phyloP scores from a whole-genome alignment of 306 rosid species.

The Citrullus amarus region DNA sequence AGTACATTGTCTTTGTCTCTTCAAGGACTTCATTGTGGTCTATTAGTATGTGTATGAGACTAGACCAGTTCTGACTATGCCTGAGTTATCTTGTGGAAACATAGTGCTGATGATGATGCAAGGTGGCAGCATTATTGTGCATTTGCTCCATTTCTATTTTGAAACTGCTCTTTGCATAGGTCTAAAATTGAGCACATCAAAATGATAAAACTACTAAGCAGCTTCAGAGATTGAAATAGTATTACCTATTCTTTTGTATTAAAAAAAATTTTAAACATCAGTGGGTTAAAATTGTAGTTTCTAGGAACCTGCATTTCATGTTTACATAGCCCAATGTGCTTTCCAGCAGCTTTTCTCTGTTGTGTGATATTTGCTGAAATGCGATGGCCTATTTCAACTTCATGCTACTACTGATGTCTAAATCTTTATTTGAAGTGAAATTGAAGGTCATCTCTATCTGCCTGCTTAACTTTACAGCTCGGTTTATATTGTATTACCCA shows the following conservation, averaged over 20 bases:
- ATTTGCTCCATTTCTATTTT: neutral
- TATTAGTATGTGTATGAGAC: neutral
- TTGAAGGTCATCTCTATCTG: conserved; percentile 1
- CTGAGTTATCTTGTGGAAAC: neutral
- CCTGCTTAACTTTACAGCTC: conserved; percentile 1
- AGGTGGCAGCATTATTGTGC: neutral
- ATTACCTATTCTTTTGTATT: neutral
- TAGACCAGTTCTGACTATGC: neutral
- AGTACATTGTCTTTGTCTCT: conserved; percentile 10
- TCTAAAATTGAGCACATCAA: neutral
- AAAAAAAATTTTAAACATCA: neutral
- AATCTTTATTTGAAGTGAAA: neutral
- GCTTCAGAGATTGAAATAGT: neutral
- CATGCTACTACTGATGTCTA: neutral
- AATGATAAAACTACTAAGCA: neutral
- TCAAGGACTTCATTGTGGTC: conserved; percentile 12
- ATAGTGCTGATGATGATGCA: neutral
- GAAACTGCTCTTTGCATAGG: neutral
- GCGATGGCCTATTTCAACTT: neutral
- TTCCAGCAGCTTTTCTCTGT: conserved; percentile 1
- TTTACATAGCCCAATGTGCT: neutral
- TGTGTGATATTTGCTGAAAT: neutral
- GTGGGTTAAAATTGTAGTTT: neutral
- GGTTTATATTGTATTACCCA: conserved; percentile 19
- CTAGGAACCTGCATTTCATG: neutral